Percentiles rank a stretch among this genome's conserved stretches.
Conservation (phyloP, 1,139 yeast species). For the Tardiomyces digboiensis region DNA sequence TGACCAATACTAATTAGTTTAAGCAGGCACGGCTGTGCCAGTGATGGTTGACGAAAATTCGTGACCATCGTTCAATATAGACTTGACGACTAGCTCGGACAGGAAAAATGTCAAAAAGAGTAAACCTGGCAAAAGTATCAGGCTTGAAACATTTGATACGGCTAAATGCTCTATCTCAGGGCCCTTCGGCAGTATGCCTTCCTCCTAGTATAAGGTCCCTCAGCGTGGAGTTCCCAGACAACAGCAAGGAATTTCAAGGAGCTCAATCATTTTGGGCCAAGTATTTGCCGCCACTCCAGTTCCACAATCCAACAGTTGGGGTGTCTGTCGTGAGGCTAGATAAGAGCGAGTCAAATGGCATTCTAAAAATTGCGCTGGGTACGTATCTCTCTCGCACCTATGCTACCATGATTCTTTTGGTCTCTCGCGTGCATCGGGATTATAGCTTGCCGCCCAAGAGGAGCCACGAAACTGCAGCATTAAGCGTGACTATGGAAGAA, state of each 20-base stretch:
- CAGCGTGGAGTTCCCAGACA: slow-evolving; percentile 37
- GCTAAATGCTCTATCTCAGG: slow-evolving; percentile 34
- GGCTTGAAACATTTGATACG: slow-evolving; percentile 33
- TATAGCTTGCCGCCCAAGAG: no score
- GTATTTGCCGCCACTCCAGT: slow-evolving; percentile 67
- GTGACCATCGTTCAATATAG: background rate
- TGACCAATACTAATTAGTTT: no score
- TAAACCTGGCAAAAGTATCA: background rate
- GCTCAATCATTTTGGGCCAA: slow-evolving; percentile 57
- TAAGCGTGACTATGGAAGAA: no score
- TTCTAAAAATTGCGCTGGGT: background rate
- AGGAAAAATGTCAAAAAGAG: background rate
- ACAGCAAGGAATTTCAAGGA: slow-evolving; percentile 30
- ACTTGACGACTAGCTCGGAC: background rate
- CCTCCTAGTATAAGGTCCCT: slow-evolving; percentile 28
- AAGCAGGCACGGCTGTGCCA: no score
- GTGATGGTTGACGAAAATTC: background rate
- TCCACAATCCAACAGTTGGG: slow-evolving; percentile 65
- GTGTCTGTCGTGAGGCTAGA: slow-evolving; percentile 37
- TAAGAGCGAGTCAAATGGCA: slow-evolving; percentile 7
- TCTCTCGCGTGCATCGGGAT: no score
- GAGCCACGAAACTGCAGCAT: no score
- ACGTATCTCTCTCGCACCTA: no score
- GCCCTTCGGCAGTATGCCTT: slow-evolving; percentile 36
- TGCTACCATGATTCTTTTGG: no score